A percentile compares a stretch with the other conserved stretches of the same genome.
phyloP scores from a whole-genome alignment of 2,329 filamentous ascomycete species.

The Xylariaceae sp. region DNA sequence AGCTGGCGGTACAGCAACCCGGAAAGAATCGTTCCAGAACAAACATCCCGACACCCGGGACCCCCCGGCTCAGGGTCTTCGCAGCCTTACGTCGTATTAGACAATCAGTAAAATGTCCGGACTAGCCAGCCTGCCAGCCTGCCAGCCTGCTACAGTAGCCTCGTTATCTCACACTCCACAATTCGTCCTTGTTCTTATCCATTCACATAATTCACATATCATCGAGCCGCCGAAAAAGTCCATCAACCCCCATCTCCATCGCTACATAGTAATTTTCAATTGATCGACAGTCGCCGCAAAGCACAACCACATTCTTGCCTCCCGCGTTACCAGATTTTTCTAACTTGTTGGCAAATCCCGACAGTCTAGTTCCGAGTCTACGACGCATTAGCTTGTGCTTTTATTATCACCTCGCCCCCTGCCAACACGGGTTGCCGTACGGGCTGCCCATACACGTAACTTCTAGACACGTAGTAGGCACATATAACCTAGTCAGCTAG shows the following conservation, averaged over 20 bases:
- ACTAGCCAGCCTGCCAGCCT: too few species aligned
- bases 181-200: background rate
- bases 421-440: too few species aligned
- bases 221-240: too few species aligned
- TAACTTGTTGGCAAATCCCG: too few species aligned
- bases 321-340: too few species aligned
- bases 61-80: slow-evolving; percentile 3
- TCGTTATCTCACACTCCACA: background rate
- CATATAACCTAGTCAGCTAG: background rate
- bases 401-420: too few species aligned
- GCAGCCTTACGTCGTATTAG: background rate
- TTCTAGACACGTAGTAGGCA: background rate
- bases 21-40: slow-evolving; percentile 26
- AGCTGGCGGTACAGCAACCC: slow-evolving; percentile 12
- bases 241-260: too few species aligned
- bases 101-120: too few species aligned
- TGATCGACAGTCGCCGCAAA: background rate
- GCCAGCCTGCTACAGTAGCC: too few species aligned
- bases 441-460: too few species aligned
- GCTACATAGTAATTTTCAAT: too few species aligned
- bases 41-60: slow-evolving; percentile 3
- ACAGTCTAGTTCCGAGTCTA: background rate
- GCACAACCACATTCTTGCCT: background rate
- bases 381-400: background rate
- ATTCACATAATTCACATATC: background rate